phyloP scores from a whole-genome alignment of 2,329 filamentous ascomycete species.

The Cytospora chrysosperma region DNA sequence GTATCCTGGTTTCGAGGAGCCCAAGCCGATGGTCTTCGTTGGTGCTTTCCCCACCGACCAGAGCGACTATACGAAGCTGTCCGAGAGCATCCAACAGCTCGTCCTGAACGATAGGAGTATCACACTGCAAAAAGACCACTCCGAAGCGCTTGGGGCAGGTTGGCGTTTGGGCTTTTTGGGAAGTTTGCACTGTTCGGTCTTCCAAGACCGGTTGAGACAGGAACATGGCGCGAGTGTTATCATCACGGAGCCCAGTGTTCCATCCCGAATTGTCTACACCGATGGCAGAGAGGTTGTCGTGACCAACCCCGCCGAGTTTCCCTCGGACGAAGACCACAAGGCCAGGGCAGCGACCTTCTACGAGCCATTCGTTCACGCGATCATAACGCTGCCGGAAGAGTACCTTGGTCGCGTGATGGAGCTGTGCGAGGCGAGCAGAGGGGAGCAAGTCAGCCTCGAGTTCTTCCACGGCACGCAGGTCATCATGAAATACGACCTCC shows the following conservation, averaged over 20 bases:
- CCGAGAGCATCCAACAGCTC: constrained; percentile 92
- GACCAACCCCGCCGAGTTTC: constrained; percentile 85
- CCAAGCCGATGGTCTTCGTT: constrained; percentile 98
- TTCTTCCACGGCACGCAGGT: constrained; percentile 93
- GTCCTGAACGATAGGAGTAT: constrained; percentile 94
- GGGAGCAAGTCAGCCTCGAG: constrained; percentile 80
- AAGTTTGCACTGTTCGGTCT: constrained; percentile 98
- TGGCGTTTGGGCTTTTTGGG: constrained; percentile 94
- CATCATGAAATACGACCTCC: constrained; percentile 89
- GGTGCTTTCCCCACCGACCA: constrained; percentile 95
- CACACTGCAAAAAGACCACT: constrained; percentile 89
- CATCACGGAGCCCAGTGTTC: constrained; percentile 93
- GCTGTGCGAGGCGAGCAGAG: constrained; percentile 85
- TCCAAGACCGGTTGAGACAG: constrained; percentile 90
- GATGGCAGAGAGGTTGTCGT: constrained; percentile 78
- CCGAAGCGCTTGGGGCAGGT: constrained; percentile 87
- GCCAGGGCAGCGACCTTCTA: constrained; percentile 45
- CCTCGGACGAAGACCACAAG: constrained; percentile 58
- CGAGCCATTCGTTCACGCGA: constrained; percentile 72
- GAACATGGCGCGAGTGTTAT: constrained; percentile 95
- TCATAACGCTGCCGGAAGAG: constrained; percentile 88
- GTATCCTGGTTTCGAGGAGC: constrained; percentile 91
- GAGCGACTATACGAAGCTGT: constrained; percentile 78
- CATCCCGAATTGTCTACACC: constrained; percentile 78
- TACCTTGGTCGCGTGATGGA: constrained; percentile 95